Evolutionary conservation across 1,139 yeast genomes (phyloP).

Genomic region (Pichia sp.): DNA sequence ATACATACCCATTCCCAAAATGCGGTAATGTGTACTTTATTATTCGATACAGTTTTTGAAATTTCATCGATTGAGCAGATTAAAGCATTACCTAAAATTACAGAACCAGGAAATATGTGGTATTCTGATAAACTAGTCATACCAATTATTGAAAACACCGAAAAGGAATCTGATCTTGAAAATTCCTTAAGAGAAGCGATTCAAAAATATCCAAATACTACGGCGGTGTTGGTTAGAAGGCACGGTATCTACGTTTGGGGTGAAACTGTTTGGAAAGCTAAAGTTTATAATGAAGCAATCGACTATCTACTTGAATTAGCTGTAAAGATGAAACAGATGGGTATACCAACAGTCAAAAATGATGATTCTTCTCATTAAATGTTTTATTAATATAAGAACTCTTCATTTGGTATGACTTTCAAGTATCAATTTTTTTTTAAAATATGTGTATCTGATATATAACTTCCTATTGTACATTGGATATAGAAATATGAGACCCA

Average conservation of each 20-base stretch:
- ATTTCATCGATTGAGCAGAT: slow-evolving; percentile 85
- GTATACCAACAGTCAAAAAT: slow-evolving; percentile 37
- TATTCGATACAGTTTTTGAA: slow-evolving; percentile 62
- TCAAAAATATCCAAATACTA: slow-evolving; percentile 58
- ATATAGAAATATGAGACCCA: too few species aligned
- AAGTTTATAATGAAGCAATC: slow-evolving; percentile 85
- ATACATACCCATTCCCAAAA: slow-evolving; percentile 90
- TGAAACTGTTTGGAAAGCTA: slow-evolving; percentile 85
- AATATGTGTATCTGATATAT: neutral
- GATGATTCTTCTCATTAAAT: neutral
- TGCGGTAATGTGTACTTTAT: slow-evolving; percentile 74
- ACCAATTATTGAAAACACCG: slow-evolving; percentile 87
- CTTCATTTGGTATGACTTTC: neutral
- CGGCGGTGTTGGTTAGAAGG: slow-evolving; percentile 84
- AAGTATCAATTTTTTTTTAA: too few species aligned
- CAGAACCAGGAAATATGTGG: slow-evolving; percentile 60
- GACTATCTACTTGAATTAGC: slow-evolving; percentile 85
- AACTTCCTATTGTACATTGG: too few species aligned
- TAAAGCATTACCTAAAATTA: slow-evolving; percentile 75
- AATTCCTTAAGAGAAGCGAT: slow-evolving; percentile 59
- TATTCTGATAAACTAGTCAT: slow-evolving; percentile 69
- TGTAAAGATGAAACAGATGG: slow-evolving; percentile 63
- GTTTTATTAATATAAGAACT: neutral
- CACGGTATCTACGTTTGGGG: slow-evolving; percentile 98
- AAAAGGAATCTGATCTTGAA: slow-evolving; percentile 81